Percentiles rank a stretch among this genome's conserved stretches.
Conservation (phyloP, 306 rosid species). For the Alnus glutinosa region DNA sequence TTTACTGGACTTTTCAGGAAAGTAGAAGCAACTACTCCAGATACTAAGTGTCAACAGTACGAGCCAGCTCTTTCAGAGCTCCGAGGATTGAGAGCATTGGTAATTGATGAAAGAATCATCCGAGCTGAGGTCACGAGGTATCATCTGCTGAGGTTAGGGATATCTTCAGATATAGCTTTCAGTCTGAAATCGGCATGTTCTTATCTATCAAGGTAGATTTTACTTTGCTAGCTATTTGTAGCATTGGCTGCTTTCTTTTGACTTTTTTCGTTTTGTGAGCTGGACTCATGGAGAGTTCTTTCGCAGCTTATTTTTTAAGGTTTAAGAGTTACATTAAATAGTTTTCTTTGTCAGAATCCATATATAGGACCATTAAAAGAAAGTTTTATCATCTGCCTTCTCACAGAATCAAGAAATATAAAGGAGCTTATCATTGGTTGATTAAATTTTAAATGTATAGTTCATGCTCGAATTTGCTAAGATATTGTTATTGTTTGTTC, state of each 20-base stretch:
- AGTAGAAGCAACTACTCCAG: slow-evolving; percentile 51
- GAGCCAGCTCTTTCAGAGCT: slow-evolving; percentile 49
- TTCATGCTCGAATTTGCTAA: slow-evolving; percentile 11
- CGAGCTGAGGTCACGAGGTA: slow-evolving; percentile 83
- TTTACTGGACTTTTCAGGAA: slow-evolving; percentile 71
- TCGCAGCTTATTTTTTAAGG: neutral
- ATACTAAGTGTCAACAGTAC: slow-evolving; percentile 51
- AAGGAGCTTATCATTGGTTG: slow-evolving; percentile 12
- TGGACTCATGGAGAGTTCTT: neutral
- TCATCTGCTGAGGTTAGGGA: slow-evolving; percentile 79
- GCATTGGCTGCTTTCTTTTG: neutral
- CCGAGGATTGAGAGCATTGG: slow-evolving; percentile 67
- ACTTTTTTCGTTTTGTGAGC: neutral
- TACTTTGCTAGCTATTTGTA: slow-evolving; percentile 2
- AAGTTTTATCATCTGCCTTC: slow-evolving; percentile 1
- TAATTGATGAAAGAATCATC: slow-evolving; percentile 63
- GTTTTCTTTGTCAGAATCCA: neutral
- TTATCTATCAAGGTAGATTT: slow-evolving; percentile 59
- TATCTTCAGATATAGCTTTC: slow-evolving; percentile 58
- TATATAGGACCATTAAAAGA: slow-evolving; percentile 9
- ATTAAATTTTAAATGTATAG: slow-evolving; percentile 1
- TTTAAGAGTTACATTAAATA: neutral
- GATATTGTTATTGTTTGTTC: slow-evolving; percentile 14
- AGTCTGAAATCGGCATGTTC: slow-evolving; percentile 55
- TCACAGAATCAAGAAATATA: neutral